Base-by-base conservation (phyloP, 2,329 filamentous ascomycete species). In the Dactylonectria estremocensis region DNA sequence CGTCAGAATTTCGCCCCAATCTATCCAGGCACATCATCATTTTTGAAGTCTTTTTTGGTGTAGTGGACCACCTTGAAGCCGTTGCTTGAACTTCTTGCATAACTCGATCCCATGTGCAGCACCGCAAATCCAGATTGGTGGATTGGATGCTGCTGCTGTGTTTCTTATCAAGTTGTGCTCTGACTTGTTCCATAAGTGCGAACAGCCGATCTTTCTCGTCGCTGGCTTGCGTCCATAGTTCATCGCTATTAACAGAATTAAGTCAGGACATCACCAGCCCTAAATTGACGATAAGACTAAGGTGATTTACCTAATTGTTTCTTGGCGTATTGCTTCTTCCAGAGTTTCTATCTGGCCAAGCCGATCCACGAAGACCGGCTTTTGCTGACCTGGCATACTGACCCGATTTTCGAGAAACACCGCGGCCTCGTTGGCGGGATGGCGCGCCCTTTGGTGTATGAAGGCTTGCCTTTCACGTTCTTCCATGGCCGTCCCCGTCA, bases 101-200 rank as follows among this genome's bases (percentile, higher is more conserved):
- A 4, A 61, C 61, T 53, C 48, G 22, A 6, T 50, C 45, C 56
- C 56, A 65, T 18, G 37, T 56, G 16, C 54, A 58, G 3, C n/a
- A 14, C 7, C 63, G 63, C 24, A 52, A 5, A 9, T 56, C 37
- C 4, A 56, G 10, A 13, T 18, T 28, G 8, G 10, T 20, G 5
- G 37, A 3, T 13, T 43, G 20, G 11, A 28, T 28, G 8, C 8
- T 31, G 53, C 37, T 45, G 14, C 20, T 28, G 10, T 60, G 22
- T 28, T 55, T 60, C 49, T 49, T 64, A n/a, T 43, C 20, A 9
- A 69, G 46, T 20, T 64, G 64, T 10, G n/a, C 24, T 14, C 60
- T 52, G 2, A 64, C 69, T 31, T 71, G 24, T n/a, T 59, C n/a
- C 59, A 71, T 67, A 3, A 71, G 45, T 13, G 54, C 61, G 16